A percentile compares a stretch with the other conserved stretches of the same genome.
These are phyloP conservation scores for Pyrenopolyporus hunteri DNA, from an alignment of 495 filamentous ascomycete genomes.

Conservation along the genomic window DNA sequence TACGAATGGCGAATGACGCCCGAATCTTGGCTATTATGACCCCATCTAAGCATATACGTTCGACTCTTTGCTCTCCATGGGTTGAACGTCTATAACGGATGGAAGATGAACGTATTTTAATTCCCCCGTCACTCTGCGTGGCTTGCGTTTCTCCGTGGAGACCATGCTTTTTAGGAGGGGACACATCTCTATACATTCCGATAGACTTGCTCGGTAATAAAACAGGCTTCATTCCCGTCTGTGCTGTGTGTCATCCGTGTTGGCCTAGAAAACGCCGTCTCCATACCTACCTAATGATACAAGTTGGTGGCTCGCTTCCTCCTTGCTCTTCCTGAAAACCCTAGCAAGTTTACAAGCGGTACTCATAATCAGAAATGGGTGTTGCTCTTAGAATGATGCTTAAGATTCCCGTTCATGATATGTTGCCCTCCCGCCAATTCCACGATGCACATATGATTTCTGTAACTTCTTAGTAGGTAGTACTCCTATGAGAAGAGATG, in stretches of 20 bases:
- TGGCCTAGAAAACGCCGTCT: too few species aligned
- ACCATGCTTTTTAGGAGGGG: constrained; percentile 56
- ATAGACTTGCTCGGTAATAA: background rate
- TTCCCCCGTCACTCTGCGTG: constrained; percentile 58
- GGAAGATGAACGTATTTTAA: constrained; percentile 60
- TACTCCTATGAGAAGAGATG: too few species aligned
- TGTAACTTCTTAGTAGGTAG: too few species aligned
- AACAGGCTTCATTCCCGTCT: background rate
- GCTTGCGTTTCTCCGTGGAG: constrained; percentile 45
- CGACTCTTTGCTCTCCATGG: constrained; percentile 59
- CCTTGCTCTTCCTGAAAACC: too few species aligned
- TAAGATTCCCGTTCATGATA: too few species aligned
- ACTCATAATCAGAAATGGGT: too few species aligned
- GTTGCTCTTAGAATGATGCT: too few species aligned
- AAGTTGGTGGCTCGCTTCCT: too few species aligned
- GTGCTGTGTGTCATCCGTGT: background rate
- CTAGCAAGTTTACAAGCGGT: too few species aligned
- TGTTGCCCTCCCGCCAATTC: too few species aligned
- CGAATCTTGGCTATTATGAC: background rate
- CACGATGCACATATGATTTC: too few species aligned
- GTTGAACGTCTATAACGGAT: constrained; percentile 79
- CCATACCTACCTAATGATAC: too few species aligned
- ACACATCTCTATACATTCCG: constrained; percentile 36
- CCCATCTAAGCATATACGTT: constrained; percentile 78
- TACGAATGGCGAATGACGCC: background rate